These are phyloP conservation scores for Isoetes taiwanensis DNA, from an alignment of 75 land plant species.

Conservation along the genomic window DNA sequence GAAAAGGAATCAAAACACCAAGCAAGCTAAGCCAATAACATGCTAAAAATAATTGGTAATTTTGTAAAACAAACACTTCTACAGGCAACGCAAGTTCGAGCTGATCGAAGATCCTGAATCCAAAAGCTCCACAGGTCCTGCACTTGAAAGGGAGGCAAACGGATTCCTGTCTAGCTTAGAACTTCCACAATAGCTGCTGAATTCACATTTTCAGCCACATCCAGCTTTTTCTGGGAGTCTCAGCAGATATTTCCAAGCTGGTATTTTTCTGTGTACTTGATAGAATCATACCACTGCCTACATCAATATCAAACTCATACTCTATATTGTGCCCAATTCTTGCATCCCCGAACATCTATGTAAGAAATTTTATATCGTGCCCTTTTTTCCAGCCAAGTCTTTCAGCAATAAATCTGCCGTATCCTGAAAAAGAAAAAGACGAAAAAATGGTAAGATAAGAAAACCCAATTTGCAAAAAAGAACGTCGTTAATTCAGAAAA, in stretches of 20 bases:
- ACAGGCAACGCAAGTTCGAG: conserved; percentile 81
- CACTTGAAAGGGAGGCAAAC: conserved; percentile 71
- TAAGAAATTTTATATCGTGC: too few relatives aligned
- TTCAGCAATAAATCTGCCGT: too few relatives aligned
- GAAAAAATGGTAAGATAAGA: too few relatives aligned
- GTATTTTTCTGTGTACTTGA: conserved; percentile 75
- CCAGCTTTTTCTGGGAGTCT: conserved; percentile 13
- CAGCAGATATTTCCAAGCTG: conserved; percentile 59
- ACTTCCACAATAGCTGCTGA: neutral
- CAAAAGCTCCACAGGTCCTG: conserved; percentile 95
- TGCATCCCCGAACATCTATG: too few relatives aligned
- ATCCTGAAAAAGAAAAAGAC: too few relatives aligned
- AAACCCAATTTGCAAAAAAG: too few relatives aligned
- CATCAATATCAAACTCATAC: conserved; percentile 76
- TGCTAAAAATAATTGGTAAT: too few relatives aligned
- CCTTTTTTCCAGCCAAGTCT: too few relatives aligned
- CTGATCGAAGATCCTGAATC: conserved; percentile 89
- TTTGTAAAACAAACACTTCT: too few relatives aligned
- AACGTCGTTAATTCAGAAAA: too few relatives aligned
- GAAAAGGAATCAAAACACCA: too few relatives aligned
- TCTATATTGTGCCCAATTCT: conserved; percentile 66
- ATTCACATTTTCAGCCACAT: neutral
- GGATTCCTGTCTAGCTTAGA: conserved; percentile 20
- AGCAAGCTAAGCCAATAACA: too few relatives aligned
- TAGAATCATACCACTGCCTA: conserved; percentile 46